Base-by-base conservation (phyloP, 2,329 filamentous ascomycete genomes). In the Graphiopsis chlorocephala region DNA sequence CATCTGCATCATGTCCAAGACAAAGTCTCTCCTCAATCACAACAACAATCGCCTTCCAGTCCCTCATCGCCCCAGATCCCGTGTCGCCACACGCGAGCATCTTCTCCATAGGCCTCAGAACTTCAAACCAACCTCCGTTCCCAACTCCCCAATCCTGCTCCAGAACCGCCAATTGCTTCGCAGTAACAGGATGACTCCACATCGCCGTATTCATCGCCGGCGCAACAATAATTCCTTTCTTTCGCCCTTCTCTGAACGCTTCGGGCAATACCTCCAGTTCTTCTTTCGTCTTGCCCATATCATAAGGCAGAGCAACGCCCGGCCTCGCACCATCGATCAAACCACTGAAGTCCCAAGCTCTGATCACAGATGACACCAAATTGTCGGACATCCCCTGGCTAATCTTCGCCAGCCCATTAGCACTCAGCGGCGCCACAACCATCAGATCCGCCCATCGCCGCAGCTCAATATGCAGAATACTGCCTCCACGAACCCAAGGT, bases 121-220 rank as follows among this genome's bases (percentile, higher is more conserved):
- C 86, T 72, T 91, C 88, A 68, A 95, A 84, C 90, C 82, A 84
- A 3, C 77, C 77, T 10, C 72, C 74, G 14, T 55, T 73, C 14
- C 70, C 69, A 29, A 84, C 75, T 6, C 88, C 89, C 92, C 93
- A 97, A 65, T 93, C 90, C 56, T 90, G 84, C 68, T 88, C 84
- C 55, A 97, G 79, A 0, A 90, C 80, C 47, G 79, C 79, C 42
- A 97, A 78, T 68, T 97, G 92, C 68, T 85, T 86, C 58, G 79
- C 83, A 0, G 93, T 97, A 53, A 96, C 81, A 1, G 93, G 93
- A 74, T 97, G 92, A 63, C 83, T 82, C 90, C 91, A 96, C 93
- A 97, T 97, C 4, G 89, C 88, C 26, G 87, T 92, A 76, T 97
- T 97, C 92, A 97, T 96, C 31, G 90, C 88, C 1, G 89, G 88